Percentiles rank a stretch among this genome's conserved stretches.
Conservation (phyloP, 2,329 filamentous ascomycete species). For the Talaromyces pinophilus region DNA sequence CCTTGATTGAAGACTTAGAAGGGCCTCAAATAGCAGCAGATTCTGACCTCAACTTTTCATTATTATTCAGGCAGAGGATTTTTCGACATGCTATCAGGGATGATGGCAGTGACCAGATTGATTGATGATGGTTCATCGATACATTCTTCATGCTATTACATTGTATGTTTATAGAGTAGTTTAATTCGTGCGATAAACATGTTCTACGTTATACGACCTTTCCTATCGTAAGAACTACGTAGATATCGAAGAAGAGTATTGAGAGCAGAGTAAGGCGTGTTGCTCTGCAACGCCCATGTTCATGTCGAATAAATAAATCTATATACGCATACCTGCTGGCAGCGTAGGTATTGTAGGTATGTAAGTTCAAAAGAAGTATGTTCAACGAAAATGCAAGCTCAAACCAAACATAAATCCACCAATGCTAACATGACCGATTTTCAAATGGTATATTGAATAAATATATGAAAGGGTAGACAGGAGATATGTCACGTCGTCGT, state of each 20-base stretch:
- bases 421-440: not conserved
- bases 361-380: not conserved
- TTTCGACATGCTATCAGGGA: not conserved
- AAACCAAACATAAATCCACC: not conserved
- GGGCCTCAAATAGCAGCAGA: not conserved
- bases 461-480: not conserved
- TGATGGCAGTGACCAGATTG: not conserved
- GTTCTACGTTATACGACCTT: not conserved
- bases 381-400: not conserved
- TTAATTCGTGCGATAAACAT: not conserved
- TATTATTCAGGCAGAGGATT: not conserved
- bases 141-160: not conserved
- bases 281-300: not conserved
- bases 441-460: not conserved
- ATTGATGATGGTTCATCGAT: not conserved
- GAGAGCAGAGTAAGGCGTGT: not conserved
- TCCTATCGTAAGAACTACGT: not conserved
- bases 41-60: not conserved
- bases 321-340: not conserved
- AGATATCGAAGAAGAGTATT: not conserved
- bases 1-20: not conserved
- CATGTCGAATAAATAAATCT: not conserved
- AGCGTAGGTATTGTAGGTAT: not conserved
- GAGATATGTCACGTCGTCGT: not conserved
- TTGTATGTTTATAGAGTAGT: constrained; percentile 4